A percentile compares a stretch with the other conserved stretches of the same genome.
Evolutionary conservation across 2,329 filamentous ascomycete genomes (phyloP).

Genomic region (Fusarium newnesense): DNA sequence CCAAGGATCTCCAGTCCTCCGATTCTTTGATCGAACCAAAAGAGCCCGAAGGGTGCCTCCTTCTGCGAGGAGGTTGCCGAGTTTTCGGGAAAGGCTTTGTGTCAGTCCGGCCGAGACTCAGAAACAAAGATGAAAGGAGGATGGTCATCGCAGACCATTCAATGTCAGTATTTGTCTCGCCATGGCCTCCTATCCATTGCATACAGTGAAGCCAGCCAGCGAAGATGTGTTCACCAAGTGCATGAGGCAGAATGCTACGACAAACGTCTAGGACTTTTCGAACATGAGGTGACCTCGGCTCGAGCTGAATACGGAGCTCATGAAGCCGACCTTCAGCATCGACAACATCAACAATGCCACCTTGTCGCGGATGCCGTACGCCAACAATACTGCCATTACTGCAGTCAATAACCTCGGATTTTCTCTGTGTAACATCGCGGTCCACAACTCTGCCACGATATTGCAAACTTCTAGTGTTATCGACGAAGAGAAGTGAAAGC

Average conservation of each 20-base stretch:
- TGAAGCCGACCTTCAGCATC: slow-evolving; percentile 72
- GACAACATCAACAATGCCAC: slow-evolving; percentile 72
- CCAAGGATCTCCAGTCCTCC: slow-evolving; percentile 61
- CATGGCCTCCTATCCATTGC: slow-evolving; percentile 70
- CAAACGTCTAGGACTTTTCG: slow-evolving; percentile 69
- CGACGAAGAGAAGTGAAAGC: slow-evolving; percentile 68
- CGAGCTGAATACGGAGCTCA: slow-evolving; percentile 73
- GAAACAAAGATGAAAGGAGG: slow-evolving; percentile 70
- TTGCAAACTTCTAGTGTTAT: slow-evolving; percentile 69
- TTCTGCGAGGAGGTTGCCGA: slow-evolving; percentile 46
- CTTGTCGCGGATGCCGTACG: slow-evolving; percentile 67
- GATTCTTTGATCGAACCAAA: slow-evolving; percentile 50
- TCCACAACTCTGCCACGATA: slow-evolving; percentile 63
- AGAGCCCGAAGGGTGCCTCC: slow-evolving; percentile 49
- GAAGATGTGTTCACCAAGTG: slow-evolving; percentile 69
- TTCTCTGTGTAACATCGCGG: slow-evolving; percentile 61
- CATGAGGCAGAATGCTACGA: slow-evolving; percentile 70
- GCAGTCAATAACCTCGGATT: slow-evolving; percentile 58
- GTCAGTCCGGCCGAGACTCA: slow-evolving; percentile 64
- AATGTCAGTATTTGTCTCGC: slow-evolving; percentile 58
- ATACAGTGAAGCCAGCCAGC: slow-evolving; percentile 79
- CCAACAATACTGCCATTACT: slow-evolving; percentile 60
- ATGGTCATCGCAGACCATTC: slow-evolving; percentile 79
- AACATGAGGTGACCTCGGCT: slow-evolving; percentile 72
- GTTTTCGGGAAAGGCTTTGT: slow-evolving; percentile 38